phyloP scores from a whole-genome alignment of 228 moss, liverwort and hornwort genomes.

The Sphagnum fallax region DNA sequence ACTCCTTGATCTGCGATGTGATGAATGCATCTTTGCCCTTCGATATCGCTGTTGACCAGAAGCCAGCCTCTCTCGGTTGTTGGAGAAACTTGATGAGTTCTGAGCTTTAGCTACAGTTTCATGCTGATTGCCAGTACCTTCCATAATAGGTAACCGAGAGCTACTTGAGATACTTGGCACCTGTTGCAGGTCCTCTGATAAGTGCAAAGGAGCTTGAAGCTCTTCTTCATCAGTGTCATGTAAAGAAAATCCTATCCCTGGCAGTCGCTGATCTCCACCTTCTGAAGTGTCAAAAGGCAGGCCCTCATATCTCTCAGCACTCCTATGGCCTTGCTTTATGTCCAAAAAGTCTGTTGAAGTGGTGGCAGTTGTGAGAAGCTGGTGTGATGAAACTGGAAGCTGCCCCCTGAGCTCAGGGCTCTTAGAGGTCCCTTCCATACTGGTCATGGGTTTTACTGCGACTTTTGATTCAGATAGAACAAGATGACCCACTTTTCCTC shows the following conservation, averaged over 20 bases:
- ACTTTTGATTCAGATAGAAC: conserved; percentile 2
- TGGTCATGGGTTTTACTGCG: conserved; percentile 1
- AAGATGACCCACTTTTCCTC: not conserved
- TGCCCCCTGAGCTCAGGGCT: conserved; percentile 12
- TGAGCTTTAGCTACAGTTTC: conserved; percentile 12
- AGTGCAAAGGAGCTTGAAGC: not conserved
- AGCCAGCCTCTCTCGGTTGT: conserved; percentile 13
- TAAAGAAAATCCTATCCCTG: conserved; percentile 34
- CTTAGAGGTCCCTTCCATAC: conserved; percentile 22
- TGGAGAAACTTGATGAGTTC: conserved; percentile 27
- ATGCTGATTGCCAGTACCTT: too few species aligned
- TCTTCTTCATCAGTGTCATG: too few species aligned
- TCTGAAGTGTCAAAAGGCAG: conserved; percentile 34
- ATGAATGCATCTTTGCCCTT: conserved; percentile 17
- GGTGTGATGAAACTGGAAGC: conserved; percentile 5
- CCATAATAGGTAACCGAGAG: too few species aligned
- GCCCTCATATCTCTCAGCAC: conserved; percentile 24
- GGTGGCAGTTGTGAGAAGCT: not conserved
- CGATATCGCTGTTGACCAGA: conserved; percentile 13
- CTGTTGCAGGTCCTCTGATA: not conserved
- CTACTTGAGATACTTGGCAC: not conserved
- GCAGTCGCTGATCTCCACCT: conserved; percentile 19
- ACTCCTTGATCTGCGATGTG: conserved; percentile 56
- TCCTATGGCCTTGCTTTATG: conserved; percentile 13
- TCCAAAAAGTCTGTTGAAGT: not conserved